These are phyloP conservation scores for Babesia divergens DNA, from an alignment of 169 alveolate species.

Conservation along the genomic window DNA sequence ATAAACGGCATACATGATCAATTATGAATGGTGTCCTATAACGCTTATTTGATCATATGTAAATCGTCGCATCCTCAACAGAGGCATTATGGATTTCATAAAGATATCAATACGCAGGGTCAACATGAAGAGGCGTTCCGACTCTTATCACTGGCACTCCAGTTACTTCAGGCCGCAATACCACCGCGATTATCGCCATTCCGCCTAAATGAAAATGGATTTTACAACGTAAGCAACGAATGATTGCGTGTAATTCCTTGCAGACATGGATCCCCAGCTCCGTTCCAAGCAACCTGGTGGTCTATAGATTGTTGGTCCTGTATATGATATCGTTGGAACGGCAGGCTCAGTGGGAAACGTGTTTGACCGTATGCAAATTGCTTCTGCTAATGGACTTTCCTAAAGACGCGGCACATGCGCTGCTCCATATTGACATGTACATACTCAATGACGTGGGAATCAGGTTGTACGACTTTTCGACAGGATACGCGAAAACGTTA, in stretches of 20 bases:
- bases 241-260: not conserved
- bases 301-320: constrained; percentile 42
- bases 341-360: constrained; percentile 47
- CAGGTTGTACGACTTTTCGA: not conserved
- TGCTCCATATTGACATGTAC: constrained; percentile 55
- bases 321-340: constrained; percentile 59
- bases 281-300: constrained; percentile 7
- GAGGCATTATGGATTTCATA: too few species aligned
- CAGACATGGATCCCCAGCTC: constrained; percentile 53
- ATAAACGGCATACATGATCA: too few species aligned
- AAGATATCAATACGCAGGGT: constrained; percentile 10
- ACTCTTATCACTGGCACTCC: constrained; percentile 4
- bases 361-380: constrained; percentile 53
- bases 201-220: constrained; percentile 8
- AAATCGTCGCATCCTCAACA: too few species aligned
- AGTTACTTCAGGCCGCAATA: constrained; percentile 31
- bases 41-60: too few species aligned
- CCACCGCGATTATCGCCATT: constrained; percentile 43
- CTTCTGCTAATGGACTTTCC: constrained; percentile 56
- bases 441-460: constrained; percentile 7
- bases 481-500: constrained; percentile 7
- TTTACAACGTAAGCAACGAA: constrained; percentile 12
- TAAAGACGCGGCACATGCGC: constrained; percentile 38
- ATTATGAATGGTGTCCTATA: too few species aligned
- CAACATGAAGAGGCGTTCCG: constrained; percentile 54